A percentile compares a stretch with the other conserved stretches of the same genome.
phyloP scores from a whole-genome alignment of 768 basidiomycete genomes.

The Brasilioporus rufonigricans region DNA sequence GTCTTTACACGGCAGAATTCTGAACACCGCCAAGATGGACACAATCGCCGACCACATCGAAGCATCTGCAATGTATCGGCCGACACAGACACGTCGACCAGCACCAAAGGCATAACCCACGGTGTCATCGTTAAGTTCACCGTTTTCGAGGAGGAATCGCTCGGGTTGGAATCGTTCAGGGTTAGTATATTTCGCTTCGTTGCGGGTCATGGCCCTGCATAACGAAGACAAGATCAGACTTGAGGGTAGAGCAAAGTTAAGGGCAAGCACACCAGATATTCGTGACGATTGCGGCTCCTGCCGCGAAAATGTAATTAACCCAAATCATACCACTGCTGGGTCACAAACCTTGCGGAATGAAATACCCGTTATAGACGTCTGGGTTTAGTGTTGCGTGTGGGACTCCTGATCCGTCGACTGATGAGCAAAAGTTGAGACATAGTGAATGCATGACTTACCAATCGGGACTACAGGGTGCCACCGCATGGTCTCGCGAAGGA shows the following conservation, averaged over 20 bases:
- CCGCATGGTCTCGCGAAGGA: conserved; percentile 33
- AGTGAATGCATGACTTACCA: conserved; percentile 17
- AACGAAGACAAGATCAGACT: not conserved
- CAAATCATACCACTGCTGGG: not conserved
- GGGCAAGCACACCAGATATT: conserved; percentile 22
- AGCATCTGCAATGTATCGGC: conserved; percentile 41
- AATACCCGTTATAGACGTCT: conserved; percentile 46
- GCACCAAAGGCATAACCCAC: conserved; percentile 34
- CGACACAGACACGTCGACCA: conserved; percentile 40
- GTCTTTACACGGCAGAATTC: conserved; percentile 30
- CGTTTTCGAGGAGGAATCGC: conserved; percentile 28
- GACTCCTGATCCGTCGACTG: conserved; percentile 19
- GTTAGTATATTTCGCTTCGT: conserved; percentile 33
- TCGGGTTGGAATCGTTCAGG: conserved; percentile 37
- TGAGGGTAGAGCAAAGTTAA: not conserved
- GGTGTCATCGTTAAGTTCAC: conserved; percentile 29
- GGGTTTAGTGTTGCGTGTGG: conserved; percentile 36
- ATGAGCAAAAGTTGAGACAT: not conserved
- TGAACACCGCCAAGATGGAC: conserved; percentile 34
- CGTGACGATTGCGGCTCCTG: conserved; percentile 31
- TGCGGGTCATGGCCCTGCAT: conserved; percentile 32
- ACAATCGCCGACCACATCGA: conserved; percentile 38
- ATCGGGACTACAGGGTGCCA: conserved; percentile 37
- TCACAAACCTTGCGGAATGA: conserved; percentile 51
- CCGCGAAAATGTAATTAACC: not conserved